Base-by-base conservation (phyloP, 164 flowering plant species). In the Vitis amurensis region DNA sequence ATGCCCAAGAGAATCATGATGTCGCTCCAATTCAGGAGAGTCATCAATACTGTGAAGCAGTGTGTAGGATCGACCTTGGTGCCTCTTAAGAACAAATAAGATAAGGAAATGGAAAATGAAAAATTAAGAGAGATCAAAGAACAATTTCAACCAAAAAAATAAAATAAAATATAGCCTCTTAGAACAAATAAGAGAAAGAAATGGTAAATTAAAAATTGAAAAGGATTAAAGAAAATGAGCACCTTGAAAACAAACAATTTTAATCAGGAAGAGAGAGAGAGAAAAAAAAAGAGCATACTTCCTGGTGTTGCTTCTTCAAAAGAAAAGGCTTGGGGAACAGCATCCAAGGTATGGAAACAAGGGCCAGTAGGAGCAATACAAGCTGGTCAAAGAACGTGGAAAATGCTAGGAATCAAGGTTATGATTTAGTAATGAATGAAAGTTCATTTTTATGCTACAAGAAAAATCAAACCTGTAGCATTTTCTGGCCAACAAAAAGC, bases 311-410 rank as follows among this genome's bases (percentile, higher is more conserved):
- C 73, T 78, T 79, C 82, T 92, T 94, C 85, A 92, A 70, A 37
- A 92, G 74, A 73, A 92, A 88, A 63, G 98, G 98, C 82, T 91
- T 94, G 30, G 98, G 97, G 59, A 94, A 66, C 64, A 92, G 84
- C 98, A 94, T 94, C 97, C 97, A 94, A 30, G 98, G 98, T 16
- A 94, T 92, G 75, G 97, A 73, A 68, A 87, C 85, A 56, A 93
- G 78, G 23, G 99, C 94, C 71, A 84, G 71, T 1, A 86, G 57
- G 47, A 95, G 80, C 47, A 95, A 73, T 27, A 84, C 76, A 67
- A 92, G 59, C 98, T 95, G 88, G 56, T 50, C 50, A 67, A 17
- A 10, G 50, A 56, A 72, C 44, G 69, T 11, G 49, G 50, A 50
- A 60, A 31, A 53, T 52, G 44, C 44, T 61, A 16, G 11, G 14